Evolutionary conservation across 352 stramenopile species (phyloP), one percentile per base, ranked within the genome.

Genomic region (Albugo laibachii): DNA sequence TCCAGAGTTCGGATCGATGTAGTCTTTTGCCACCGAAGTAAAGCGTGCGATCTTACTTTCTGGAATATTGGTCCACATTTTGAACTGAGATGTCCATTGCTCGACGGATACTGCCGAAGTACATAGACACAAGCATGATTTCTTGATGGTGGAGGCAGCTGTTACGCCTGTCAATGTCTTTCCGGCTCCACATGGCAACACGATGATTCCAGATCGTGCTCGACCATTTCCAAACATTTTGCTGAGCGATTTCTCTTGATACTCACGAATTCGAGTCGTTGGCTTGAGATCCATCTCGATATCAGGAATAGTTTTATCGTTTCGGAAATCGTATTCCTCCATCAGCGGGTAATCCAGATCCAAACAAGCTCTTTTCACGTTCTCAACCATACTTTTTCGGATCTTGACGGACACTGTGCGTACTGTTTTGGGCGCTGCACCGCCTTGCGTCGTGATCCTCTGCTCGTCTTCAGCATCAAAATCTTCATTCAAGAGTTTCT

Each of bases 181-280:
- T 16, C 72, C 72, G 37, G 96, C 95, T 40, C 95, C 95, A 63
- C 96, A 99, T 0, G 95, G 95, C 36, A 99, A 69, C 36, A 99
- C 96, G 58, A 99, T 99, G 54, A 99, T 98, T 13, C 96, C 96
- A n/a, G 92, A 98, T 37, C 96, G 72, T 13, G 95, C 95, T 36
- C 95, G 88, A 8, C 95, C 95, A 63, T 99, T 99, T 16, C 95
- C 95, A 70, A 99, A 99, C 96, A 99, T 99, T 55, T 98, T 99
- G 49, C 86, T 96, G 14, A 99, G 75, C 16, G 83, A 96, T 51
- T 97, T 95, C 56, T 99, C 93, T 62, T 99, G 96, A 69, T 99
- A 99, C 41, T 95, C 75, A 21, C 95, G 86, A 59, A 99, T 97
- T 24, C 83, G 75, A 41, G 85, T 95, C 6, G 81, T 93, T 41